Base-by-base conservation (phyloP, 1,284 basidiomycete genomes). In the Melampsora abietis-canadensis region DNA sequence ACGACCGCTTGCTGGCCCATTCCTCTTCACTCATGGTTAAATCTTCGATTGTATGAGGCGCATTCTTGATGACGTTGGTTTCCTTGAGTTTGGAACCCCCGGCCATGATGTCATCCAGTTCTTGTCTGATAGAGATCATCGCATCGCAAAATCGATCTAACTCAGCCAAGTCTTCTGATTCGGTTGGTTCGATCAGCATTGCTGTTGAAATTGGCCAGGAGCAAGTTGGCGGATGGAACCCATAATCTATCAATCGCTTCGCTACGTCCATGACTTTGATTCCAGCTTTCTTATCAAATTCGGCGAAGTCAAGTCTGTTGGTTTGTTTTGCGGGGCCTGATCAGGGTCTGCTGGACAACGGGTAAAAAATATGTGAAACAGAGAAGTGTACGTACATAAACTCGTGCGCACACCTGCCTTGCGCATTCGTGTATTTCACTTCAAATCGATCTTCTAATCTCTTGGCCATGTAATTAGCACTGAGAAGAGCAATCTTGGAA, bases 391-490 rank as follows among this genome's bases (percentile, higher is more conserved):
- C 70, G 31, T 31, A 73, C 77, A 98, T 84, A 67, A 97, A 86
- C 83, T 98, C 95, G 82, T 98, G 95, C 0, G 95, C 95, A 69
- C 96, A 94, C 51, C 91, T 88, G 14, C 89, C 91, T 77, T 94
- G 92, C 77, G 86, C 86, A 82, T 98, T 98, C 81, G 89, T 92
- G 84, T 90, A 98, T 67, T 92, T 88, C 75, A 98, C 83, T 77
- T 86, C 92, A 84, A 97, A 98, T 82, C 94, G 88, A 12, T 87
- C 88, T 69, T 89, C 86, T 34, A 98, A 87, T 63, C 92, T 87
- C 79, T 89, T 86, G 14, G 94, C 94, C 86, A 98, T 96, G 83
- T 98, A 98, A 84, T 98, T 98, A 75, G 95, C 95, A 80, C 90
- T 96, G 66, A 98, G 86, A 34, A 98, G 86, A 1, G 95, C 92